phyloP scores from a whole-genome alignment of 2,329 filamentous ascomycete species.

The Aspergillus brunneoviolaceus region DNA sequence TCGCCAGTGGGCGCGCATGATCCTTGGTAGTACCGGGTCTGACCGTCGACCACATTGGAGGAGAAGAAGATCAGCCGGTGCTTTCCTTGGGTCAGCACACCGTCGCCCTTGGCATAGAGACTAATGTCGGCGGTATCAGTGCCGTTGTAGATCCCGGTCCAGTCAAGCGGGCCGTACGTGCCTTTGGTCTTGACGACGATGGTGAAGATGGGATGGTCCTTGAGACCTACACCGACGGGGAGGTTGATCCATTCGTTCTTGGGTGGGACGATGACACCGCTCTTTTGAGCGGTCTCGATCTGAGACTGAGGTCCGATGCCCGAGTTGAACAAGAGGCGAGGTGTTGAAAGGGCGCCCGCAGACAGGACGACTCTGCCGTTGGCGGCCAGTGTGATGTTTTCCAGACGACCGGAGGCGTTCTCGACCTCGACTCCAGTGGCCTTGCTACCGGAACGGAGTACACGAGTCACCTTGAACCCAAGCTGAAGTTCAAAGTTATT shows the following conservation, averaged over 20 bases:
- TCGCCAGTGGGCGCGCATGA: constrained; percentile 20
- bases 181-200: constrained; percentile 8
- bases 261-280: constrained; percentile 42
- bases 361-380: constrained; percentile 67
- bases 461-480: constrained; percentile 64
- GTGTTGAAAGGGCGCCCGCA: constrained; percentile 67
- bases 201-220: constrained; percentile 39
- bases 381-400: constrained; percentile 58
- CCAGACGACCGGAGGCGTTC: constrained; percentile 43
- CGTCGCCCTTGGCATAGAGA: constrained; percentile 24
- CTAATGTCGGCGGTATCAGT: constrained; percentile 22
- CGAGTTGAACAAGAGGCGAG: constrained; percentile 64
- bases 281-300: constrained; percentile 47
- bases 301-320: constrained; percentile 61
- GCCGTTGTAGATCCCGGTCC: background rate
- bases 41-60: constrained; percentile 25
- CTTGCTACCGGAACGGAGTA: constrained; percentile 62
- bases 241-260: constrained; percentile 51
- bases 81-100: constrained; percentile 25
- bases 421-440: constrained; percentile 54
- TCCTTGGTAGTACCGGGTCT: constrained; percentile 30
- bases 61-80: constrained; percentile 29
- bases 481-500: constrained; percentile 67
- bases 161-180: constrained; percentile 15
- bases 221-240: constrained; percentile 52